phyloP scores from a whole-genome alignment of 345 rosid genomes.

The Conringia planisiliqua region DNA sequence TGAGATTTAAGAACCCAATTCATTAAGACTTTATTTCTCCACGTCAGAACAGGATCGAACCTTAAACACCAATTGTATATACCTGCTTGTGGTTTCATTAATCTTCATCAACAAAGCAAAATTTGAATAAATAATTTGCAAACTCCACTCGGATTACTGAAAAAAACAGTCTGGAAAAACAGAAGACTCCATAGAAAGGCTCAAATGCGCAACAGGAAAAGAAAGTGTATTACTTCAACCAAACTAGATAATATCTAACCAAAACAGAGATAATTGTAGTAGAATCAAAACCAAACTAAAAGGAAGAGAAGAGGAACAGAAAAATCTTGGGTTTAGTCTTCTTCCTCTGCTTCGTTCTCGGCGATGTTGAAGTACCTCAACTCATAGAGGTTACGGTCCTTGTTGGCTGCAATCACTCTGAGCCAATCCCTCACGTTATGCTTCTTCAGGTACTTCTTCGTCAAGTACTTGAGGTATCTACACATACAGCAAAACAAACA shows the following conservation, averaged over 20 bases:
- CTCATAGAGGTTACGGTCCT: constrained; percentile 79
- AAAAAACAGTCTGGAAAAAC: neutral
- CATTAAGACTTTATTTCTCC: neutral
- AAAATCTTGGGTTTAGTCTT: constrained; percentile 43
- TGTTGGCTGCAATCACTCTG: constrained; percentile 77
- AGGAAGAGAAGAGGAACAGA: neutral
- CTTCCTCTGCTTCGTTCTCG: constrained; percentile 88
- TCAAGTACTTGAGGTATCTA: constrained; percentile 82
- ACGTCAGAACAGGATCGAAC: neutral
- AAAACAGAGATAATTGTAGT: neutral
- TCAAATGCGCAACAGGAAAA: neutral
- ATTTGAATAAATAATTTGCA: neutral
- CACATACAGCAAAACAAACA: neutral
- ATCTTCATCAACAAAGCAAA: neutral
- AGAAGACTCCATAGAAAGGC: neutral
- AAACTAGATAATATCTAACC: neutral
- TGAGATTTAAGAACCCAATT: neutral
- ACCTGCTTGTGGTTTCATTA: neutral
- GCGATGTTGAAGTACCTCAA: constrained; percentile 93
- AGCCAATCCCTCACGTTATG: constrained; percentile 96
- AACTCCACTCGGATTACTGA: neutral
- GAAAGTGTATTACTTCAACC: neutral
- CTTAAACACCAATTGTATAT: neutral
- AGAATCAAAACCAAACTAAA: neutral
- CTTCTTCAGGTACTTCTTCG: constrained; percentile 88